Evolutionary conservation across 345 rosid genomes (phyloP), one percentile per base, ranked within the genome.

Genomic region (Cardamine occulta): DNA sequence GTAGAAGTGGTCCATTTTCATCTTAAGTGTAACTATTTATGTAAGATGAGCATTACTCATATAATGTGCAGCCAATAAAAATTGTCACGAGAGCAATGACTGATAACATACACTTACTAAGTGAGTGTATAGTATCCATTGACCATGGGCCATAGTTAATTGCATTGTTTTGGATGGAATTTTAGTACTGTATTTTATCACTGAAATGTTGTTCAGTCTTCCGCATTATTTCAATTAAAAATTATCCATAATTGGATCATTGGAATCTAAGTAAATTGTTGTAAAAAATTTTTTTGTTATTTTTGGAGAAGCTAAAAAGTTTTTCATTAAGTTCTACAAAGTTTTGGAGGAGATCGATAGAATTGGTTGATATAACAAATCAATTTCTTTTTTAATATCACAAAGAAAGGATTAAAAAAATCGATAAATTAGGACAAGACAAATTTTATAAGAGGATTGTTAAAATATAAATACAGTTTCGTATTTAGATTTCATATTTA

Each of bases 1-100:
- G 26, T 39, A 14, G 44, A 37, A 63, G 63, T 63, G 76, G 76
- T 39, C 76, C 62, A 52, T 65, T 73, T 62, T 51, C 42, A 63
- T 72, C 14, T 62, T 26, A 52, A 28, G 8, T 53, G 12, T 72
- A 71, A 59, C 67, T 71, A 48, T 32, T 14, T 60, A 21, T 71
- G 58, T 45, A 11, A 58, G 13, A 28, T 13, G 42, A 56, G 19
- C 54, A 28, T 56, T 26, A 17, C 19, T 24, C 7, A 17, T 8
- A 18, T 29, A 57, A 57, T 44, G 44, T 47, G 67, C 67, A 71
- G 26, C 48, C 34, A 60, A 21, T 23, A 37, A 48, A 37, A 60
- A 8, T 59, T 37, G 75, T 52, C 39, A 35, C 52, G 35, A 61
- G 40, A 61, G 15, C 24, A 26, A 60, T 23, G 67, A 47, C 48